Evolutionary conservation across 345 rosid species (phyloP).

Genomic region (Hibiscus trionum): DNA sequence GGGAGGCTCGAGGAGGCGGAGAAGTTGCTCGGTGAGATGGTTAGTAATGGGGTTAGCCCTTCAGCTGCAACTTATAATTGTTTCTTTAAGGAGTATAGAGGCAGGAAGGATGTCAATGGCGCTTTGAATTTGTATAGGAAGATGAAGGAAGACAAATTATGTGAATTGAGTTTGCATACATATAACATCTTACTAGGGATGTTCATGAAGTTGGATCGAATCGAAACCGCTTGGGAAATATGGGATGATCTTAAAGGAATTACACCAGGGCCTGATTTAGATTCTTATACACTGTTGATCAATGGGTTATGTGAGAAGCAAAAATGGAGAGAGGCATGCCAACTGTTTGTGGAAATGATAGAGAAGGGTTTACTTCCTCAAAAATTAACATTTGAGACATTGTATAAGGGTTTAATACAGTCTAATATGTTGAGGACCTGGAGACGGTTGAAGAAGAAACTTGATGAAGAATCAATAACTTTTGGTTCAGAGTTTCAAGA

Average conservation of each 20-base stretch:
- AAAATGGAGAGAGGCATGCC: conserved; percentile 76
- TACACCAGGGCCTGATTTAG: conserved; percentile 65
- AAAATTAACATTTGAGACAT: conserved; percentile 68
- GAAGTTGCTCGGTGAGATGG: conserved; percentile 65
- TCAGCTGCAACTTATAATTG: conserved; percentile 67
- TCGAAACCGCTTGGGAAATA: conserved; percentile 51
- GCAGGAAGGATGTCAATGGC: conserved; percentile 55
- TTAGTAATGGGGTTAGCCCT: conserved; percentile 47
- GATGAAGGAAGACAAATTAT: conserved; percentile 46
- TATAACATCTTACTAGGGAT: conserved; percentile 61
- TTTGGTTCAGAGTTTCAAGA: conserved; percentile 66
- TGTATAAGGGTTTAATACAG: conserved; percentile 73
- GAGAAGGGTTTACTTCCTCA: conserved; percentile 87
- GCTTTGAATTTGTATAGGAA: conserved; percentile 66
- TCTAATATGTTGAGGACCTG: conserved; percentile 82
- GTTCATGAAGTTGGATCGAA: conserved; percentile 45
- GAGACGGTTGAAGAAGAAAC: conserved; percentile 87
- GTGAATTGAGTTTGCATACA: conserved; percentile 40
- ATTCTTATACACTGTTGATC: conserved; percentile 65
- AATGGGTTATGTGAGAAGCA: conserved; percentile 62
- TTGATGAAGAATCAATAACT: conserved; percentile 65
- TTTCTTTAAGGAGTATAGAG: conserved; percentile 79
- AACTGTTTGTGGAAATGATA: conserved; percentile 78
- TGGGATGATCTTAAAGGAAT: conserved; percentile 65
- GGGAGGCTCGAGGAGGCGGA: conserved; percentile 61